phyloP scores from a whole-genome alignment of 148 eudicot species.

The Cornus suecica region DNA sequence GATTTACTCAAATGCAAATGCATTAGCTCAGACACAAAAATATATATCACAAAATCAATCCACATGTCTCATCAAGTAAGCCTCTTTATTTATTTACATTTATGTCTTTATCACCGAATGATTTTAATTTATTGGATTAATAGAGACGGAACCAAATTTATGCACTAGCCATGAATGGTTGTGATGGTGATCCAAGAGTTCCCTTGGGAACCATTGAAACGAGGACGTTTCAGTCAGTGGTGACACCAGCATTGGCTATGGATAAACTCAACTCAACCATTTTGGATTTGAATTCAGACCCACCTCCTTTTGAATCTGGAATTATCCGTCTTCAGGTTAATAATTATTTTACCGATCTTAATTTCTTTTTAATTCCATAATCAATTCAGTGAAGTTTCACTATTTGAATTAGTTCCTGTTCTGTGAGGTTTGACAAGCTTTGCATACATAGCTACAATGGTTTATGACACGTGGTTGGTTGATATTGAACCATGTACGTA shows the following conservation, averaged over 20 bases:
- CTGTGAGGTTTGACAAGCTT: background rate
- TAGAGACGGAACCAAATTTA: constrained; percentile 27
- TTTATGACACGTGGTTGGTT: constrained; percentile 45
- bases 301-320: constrained; percentile 61
- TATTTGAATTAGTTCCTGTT: background rate
- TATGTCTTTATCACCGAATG: background rate
- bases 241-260: constrained; percentile 44
- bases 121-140: background rate
- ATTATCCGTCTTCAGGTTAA: constrained; percentile 83
- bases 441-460: background rate
- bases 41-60: constrained; percentile 10
- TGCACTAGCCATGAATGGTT: constrained; percentile 78
- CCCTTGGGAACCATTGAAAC: constrained; percentile 63
- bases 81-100: background rate
- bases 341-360: no score
- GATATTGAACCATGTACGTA: background rate
- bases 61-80: constrained; percentile 18
- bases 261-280: constrained; percentile 52
- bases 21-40: background rate
- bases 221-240: constrained; percentile 48
- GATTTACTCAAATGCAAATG: constrained; percentile 18
- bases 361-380: no score
- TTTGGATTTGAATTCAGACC: constrained; percentile 37
- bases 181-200: constrained; percentile 46
- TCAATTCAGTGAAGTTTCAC: background rate